Percentiles rank a stretch among this genome's conserved stretches.
These are phyloP conservation scores for Skeletonema potamos DNA, from an alignment of 108 stramenopile genomes.

Conservation along the genomic window DNA sequence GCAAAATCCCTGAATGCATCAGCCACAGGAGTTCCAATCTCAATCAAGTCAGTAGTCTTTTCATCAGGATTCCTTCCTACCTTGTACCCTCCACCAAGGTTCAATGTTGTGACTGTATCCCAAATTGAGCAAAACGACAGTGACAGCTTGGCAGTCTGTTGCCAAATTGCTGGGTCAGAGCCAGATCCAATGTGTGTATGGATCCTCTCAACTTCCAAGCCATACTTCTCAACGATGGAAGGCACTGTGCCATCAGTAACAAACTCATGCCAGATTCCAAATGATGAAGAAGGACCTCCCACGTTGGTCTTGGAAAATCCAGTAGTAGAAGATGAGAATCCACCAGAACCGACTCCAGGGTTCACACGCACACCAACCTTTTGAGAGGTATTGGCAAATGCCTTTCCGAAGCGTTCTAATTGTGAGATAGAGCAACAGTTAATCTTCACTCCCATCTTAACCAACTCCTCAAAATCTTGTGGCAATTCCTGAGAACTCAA, in stretches of 20 bases:
- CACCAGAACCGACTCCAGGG: constrained; percentile 97
- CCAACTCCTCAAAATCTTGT: constrained; percentile 78
- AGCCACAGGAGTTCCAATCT: constrained; percentile 89
- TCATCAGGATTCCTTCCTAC: constrained; percentile 94
- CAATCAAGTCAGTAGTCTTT: constrained; percentile 90
- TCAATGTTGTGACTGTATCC: constrained; percentile 82
- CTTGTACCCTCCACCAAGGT: constrained; percentile 99
- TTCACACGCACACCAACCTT: constrained; percentile 95
- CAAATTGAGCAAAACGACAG: constrained; percentile 88
- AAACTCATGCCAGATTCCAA: constrained; percentile 93
- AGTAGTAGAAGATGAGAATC: constrained; percentile 88
- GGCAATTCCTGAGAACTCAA: constrained; percentile 95
- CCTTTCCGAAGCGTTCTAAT: constrained; percentile 85
- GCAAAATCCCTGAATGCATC: constrained; percentile 90
- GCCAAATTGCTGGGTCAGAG: constrained; percentile 96
- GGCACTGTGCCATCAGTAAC: constrained; percentile 84
- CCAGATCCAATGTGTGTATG: constrained; percentile 99
- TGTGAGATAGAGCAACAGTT: constrained; percentile 93
- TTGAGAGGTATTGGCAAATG: constrained; percentile 74
- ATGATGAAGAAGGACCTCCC: constrained; percentile 94
- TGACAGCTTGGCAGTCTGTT: constrained; percentile 86
- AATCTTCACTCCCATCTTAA: constrained; percentile 83
- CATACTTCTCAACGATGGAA: constrained; percentile 86
- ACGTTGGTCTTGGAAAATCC: constrained; percentile 95
- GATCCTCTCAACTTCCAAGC: constrained; percentile 89